Conservation (phyloP, 768 basidiomycete species). For the Mycena sanguinolenta region DNA sequence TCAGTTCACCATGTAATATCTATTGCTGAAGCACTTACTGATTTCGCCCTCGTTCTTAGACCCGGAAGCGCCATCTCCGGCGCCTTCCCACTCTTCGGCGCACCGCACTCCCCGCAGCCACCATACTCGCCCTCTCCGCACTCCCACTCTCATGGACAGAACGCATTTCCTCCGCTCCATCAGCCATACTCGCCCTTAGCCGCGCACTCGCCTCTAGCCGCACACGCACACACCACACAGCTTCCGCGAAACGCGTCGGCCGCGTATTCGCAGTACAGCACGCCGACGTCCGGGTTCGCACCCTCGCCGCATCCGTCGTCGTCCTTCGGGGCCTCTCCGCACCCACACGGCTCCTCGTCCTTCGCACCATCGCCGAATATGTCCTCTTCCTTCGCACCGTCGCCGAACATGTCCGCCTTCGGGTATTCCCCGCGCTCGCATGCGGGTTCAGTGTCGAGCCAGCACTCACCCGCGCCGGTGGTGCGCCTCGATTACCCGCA, state of each 20-base stretch:
- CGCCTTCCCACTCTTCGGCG: conserved; percentile 38
- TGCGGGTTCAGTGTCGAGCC: not conserved
- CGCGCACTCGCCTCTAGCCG: too few relatives aligned
- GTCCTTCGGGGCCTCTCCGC: too few relatives aligned
- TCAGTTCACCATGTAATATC: not conserved
- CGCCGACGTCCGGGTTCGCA: not conserved
- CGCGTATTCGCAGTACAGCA: not conserved
- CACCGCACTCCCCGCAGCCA: conserved; percentile 29
- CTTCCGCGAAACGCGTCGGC: not conserved
- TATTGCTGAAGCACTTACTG: not conserved
- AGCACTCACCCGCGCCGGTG: not conserved
- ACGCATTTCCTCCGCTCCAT: not conserved
- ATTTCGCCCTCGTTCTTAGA: not conserved
- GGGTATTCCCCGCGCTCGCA: not conserved
- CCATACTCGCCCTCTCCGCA: not conserved
- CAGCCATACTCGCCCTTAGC: not conserved
- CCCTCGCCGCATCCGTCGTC: too few relatives aligned
- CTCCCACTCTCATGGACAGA: not conserved
- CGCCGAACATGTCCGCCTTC: too few relatives aligned
- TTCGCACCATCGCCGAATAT: too few relatives aligned
- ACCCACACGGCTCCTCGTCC: too few relatives aligned
- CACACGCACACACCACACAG: too few relatives aligned
- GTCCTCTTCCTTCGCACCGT: too few relatives aligned
- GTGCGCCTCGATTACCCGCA: not conserved
- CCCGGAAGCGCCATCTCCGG: conserved; percentile 23